Base-by-base conservation (phyloP, 805 yeast species). In the Lipomyces japonicus region DNA sequence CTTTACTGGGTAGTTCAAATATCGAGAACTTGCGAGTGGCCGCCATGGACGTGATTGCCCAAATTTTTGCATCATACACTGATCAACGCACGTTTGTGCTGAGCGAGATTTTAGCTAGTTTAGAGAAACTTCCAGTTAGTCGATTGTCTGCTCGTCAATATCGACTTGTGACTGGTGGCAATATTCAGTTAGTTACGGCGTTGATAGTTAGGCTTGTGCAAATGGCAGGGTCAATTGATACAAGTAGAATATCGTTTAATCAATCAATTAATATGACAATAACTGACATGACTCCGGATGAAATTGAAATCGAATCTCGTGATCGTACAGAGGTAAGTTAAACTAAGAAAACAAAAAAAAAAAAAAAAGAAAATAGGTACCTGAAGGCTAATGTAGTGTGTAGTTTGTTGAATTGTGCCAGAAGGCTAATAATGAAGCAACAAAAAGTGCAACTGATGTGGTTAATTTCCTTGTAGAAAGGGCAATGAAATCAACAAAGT, bases 21-120 rank as follows among this genome's bases (percentile, higher is more conserved):
- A 62, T 66, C 3, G 70, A 69, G 14, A 57, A 62, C 3, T 52
- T 75, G 40, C 65, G 66, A 35, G 51, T 55, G 32, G 23, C 61
- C 2, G 48, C 53, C 1, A 51, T 59, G 64, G 58, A 60, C 4
- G 51, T 40, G 3, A 5, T 68, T 9, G 10, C 50, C 0, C 51
- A 60, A 3, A 63, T 69, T 3, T 68, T 67, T 46, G 57, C 62
- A 2, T 23, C 39, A 2, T 60, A 61, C 18, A 30, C 44, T 39
- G 75, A 73, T 36, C 95, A 87, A 60, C 68, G 85, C 48, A 65
- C 67, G 1, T 83, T 81, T 60, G 72, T 87, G 3, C 59, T 86
- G 5, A 76, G 76, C 46, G 93, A 87, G 62, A 59, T 84, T 1
- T 59, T 83, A 10, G 65, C 74, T 1, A 76, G 75, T 47, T 66